Base-by-base conservation (phyloP, 2,329 filamentous ascomycete genomes). In the Sarocladiaceae sp. region DNA sequence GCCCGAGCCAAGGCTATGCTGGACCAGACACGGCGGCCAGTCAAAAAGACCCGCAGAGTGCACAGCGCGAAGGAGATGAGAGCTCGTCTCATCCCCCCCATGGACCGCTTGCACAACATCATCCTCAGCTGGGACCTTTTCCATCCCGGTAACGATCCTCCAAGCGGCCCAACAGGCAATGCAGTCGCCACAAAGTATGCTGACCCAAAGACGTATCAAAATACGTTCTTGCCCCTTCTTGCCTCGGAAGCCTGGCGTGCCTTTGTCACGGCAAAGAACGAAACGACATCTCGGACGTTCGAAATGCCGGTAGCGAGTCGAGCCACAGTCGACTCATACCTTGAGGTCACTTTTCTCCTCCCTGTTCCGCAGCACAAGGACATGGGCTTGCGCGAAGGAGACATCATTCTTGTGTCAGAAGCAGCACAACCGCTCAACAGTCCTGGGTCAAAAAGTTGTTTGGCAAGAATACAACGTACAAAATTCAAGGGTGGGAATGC, bases 61-160 rank as follows among this genome's bases (percentile, higher is more conserved):
- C 80, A 91, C 41, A 91, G 89, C 13, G 80, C 84, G 35, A 95
- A 95, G 63, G 93, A 98, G 64, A 91, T 96, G 80, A 84, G 91
- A 54, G 91, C 93, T 51, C 84, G 93, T 50, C 73, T 98, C 48
- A 85, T 90, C 24, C 93, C 94, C 6, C 88, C 94, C 52, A 84
- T 98, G 66, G 84, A 88, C 29, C 74, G 80, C 13, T 68, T 98
- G 23, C 93, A 97, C 60, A 83, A 85, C 55, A 83, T 83, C 15
- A 88, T 98, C 42, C 77, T 98, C 3, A 78, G 85, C 45, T 98
- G 93, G 93, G 87, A 98, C 52, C 95, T 94, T 52, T 98, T 96
- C 62, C 86, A 95, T 56, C 71, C 81, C 35, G 88, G 89, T 21
- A 88, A 90, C 56, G 85, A 90, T 47, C 93, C 93, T 5, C 90